phyloP scores from a whole-genome alignment of 805 yeast species.

The Wickerhamia fluorescens region DNA sequence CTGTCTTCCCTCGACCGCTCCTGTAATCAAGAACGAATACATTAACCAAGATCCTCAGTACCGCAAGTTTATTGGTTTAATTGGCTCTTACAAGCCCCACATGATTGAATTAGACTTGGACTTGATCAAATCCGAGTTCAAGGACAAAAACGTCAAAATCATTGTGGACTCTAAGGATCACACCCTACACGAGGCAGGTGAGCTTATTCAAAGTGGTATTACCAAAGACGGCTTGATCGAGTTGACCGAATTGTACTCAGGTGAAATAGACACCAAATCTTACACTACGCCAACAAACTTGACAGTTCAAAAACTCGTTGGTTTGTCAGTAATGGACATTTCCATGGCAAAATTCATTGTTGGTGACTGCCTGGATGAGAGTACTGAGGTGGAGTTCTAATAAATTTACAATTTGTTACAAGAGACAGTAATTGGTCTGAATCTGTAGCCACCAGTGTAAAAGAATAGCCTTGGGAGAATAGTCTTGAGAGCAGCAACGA shows the following conservation, averaged over 20 bases:
- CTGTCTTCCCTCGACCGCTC: constrained; percentile 51
- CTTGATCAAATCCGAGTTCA: constrained; percentile 25
- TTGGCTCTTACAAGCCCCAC: constrained; percentile 63
- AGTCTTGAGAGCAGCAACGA: no score
- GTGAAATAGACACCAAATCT: no score
- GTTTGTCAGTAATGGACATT: constrained; percentile 59
- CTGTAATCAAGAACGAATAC: constrained; percentile 32
- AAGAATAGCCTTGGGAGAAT: no score
- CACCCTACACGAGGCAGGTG: constrained; percentile 57
- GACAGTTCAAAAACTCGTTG: constrained; percentile 50
- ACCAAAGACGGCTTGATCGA: constrained; percentile 36
- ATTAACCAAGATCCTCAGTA: constrained; percentile 20
- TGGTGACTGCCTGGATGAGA: no score
- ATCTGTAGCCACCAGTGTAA: no score
- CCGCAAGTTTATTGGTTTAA: constrained; percentile 43
- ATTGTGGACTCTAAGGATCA: constrained; percentile 57
- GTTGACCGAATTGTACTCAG: constrained; percentile 36
- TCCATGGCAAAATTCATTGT: constrained; percentile 42
- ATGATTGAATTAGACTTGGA: constrained; percentile 55
- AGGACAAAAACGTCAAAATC: constrained; percentile 32
- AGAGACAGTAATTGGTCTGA: no score
- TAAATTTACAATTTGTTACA: no score
- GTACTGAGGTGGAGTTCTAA: no score
- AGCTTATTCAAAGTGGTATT: constrained; percentile 43
- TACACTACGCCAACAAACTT: not conserved